Base-by-base conservation (phyloP, 345 rosid species). In the Murraya paniculata region DNA sequence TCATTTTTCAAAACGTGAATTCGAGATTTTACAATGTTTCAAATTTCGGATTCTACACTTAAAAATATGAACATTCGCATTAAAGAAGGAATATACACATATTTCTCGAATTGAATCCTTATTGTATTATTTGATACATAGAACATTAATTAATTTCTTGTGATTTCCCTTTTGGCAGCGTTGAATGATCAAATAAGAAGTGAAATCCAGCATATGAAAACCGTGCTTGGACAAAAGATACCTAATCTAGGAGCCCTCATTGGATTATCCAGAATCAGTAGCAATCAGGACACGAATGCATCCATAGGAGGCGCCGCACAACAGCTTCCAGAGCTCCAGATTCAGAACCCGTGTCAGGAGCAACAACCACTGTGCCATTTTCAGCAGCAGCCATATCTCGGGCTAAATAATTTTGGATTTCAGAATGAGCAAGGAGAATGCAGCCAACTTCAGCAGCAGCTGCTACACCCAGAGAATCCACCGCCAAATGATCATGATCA, bases 191-290 rank as follows among this genome's bases (percentile, higher is more conserved):
- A 59, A 27, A 74, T 61, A 61, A 61, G 36, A 74, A 39, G 9
- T 9, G 68, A 74, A 62, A 74, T 74, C 68, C 68, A 39, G 27
- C 69, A 41, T 10, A 60, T 28, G 68, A 61, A 50, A 6, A 21
- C 9, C 9, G 2, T 11, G 60, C 30, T 45, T 21, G 30, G 22
- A 61, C 4, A 7, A 64, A 4, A 19, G 3, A 10, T 6, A 45
- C 25, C 57, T 28, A 75, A 48, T 64, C 21, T 5, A 19, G 59
- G 21, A 75, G 7, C 30, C 0, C 22, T 5, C 16, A 11, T 9
- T 71, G 27, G 25, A 30, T 71, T 18, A 53, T 2, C 36, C 11
- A 27, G 27, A 35, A 71, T 0, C 21, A 9, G 7, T 39, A 4
- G 2, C 39, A 5, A 53, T 71, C 41, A 0, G 22, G 62, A 8